Evolutionary conservation across 495 filamentous ascomycete species (phyloP).

Genomic region (Penicillium silybi): DNA sequence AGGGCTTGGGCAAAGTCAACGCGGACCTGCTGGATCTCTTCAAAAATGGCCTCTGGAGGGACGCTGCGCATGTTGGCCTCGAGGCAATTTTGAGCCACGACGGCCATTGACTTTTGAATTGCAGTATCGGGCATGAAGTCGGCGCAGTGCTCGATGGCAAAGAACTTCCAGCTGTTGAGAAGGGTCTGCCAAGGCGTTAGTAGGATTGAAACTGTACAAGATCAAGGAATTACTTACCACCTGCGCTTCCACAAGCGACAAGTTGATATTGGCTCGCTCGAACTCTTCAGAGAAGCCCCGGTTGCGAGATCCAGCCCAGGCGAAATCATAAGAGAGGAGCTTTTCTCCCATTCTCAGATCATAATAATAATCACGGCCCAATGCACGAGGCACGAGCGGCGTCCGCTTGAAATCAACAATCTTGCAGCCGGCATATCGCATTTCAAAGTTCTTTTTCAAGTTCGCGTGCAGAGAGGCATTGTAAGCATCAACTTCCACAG

Average conservation of each 20-base stretch:
- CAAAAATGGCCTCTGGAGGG: constrained; percentile 68
- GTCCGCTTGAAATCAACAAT: constrained; percentile 76
- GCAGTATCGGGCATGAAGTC: constrained; percentile 58
- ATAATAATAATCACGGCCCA: constrained; percentile 79
- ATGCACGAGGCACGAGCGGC: constrained; percentile 50
- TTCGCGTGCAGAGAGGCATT: constrained; percentile 82
- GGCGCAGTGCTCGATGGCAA: constrained; percentile 77
- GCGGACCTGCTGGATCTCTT: constrained; percentile 63
- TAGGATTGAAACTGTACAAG: constrained; percentile 7
- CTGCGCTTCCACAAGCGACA: constrained; percentile 89
- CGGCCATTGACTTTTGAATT: constrained; percentile 61
- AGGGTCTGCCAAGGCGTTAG: constrained; percentile 53
- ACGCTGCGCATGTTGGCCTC: constrained; percentile 61
- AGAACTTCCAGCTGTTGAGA: constrained; percentile 82
- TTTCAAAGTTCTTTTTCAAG: constrained; percentile 77
- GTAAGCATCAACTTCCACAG: constrained; percentile 69
- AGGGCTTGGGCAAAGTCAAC: constrained; percentile 74
- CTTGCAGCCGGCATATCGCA: constrained; percentile 64
- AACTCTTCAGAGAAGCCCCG: constrained; percentile 76
- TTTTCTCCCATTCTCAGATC: constrained; percentile 67
- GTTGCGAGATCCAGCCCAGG: constrained; percentile 66
- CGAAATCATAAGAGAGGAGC: constrained; percentile 68
- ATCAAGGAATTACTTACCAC: constrained; percentile 55
- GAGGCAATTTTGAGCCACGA: constrained; percentile 70
- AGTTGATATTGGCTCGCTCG: constrained; percentile 78